Evolutionary conservation across 805 yeast species (phyloP).

Genomic region (Yueomyces sinensis): DNA sequence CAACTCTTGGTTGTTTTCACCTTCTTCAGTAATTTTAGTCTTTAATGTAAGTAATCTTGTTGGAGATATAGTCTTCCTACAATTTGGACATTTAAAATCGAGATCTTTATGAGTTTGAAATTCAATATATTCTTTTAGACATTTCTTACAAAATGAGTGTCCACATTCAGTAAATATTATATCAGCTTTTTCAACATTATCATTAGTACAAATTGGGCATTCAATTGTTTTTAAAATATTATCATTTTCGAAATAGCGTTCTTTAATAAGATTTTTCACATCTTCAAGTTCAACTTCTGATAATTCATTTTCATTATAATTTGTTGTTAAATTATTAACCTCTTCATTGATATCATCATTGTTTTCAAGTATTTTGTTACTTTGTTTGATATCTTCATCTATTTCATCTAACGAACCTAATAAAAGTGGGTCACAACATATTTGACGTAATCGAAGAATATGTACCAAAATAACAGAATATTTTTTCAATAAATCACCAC

Average conservation of each 20-base stretch:
- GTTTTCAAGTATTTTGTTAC: conserved; percentile 4
- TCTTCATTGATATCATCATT: conserved; percentile 1
- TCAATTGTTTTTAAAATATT: conserved; percentile 36
- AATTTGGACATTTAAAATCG: conserved; percentile 57
- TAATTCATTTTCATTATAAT: neutral
- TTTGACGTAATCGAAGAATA: conserved; percentile 71
- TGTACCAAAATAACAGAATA: conserved; percentile 76
- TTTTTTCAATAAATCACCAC: conserved; percentile 56
- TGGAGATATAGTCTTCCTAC: conserved; percentile 44
- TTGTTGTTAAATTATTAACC: neutral
- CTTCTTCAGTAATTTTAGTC: conserved; percentile 6
- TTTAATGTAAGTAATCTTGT: conserved; percentile 28
- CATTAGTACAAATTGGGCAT: conserved; percentile 75
- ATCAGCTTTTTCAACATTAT: conserved; percentile 42
- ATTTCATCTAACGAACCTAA: conserved; percentile 39
- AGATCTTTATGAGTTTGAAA: conserved; percentile 41
- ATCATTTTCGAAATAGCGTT: conserved; percentile 18
- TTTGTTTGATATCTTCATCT: conserved; percentile 31
- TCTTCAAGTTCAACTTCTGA: conserved; percentile 3
- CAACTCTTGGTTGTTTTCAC: conserved; percentile 6
- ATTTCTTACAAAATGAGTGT: conserved; percentile 64
- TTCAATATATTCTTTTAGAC: conserved; percentile 62
- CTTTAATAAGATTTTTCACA: conserved; percentile 1
- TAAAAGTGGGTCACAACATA: conserved; percentile 73
- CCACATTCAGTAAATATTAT: conserved; percentile 63